phyloP scores from a whole-genome alignment of 1,284 basidiomycete species.

The Taiwanofungus camphoratus region DNA sequence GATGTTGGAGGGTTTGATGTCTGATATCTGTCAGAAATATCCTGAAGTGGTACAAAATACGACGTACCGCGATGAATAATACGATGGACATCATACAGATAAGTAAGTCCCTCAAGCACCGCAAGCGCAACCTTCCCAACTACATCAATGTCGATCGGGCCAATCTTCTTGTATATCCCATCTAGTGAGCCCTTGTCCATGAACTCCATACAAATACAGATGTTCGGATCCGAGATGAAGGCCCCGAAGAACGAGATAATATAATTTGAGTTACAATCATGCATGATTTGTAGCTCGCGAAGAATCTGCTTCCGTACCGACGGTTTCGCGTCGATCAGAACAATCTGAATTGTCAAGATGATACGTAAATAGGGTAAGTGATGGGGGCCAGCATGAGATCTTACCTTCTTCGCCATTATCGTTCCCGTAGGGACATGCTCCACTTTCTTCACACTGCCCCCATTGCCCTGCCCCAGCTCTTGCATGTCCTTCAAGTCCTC shows the following conservation, averaged over 20 bases:
- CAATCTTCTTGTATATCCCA: conserved; percentile 90
- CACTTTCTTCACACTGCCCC: conserved; percentile 96
- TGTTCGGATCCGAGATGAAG: conserved; percentile 93
- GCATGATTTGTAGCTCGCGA: conserved; percentile 97
- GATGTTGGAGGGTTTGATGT: conserved; percentile 99
- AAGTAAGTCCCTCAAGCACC: conserved; percentile 92
- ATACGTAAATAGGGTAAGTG: conserved; percentile 1
- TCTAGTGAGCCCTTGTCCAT: conserved; percentile 93
- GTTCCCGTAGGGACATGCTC: conserved; percentile 85
- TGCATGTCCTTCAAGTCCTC: conserved; percentile 81
- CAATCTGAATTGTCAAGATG: conserved; percentile 57
- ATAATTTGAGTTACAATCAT: conserved; percentile 89
- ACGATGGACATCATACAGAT: conserved; percentile 98
- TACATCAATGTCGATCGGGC: conserved; percentile 84
- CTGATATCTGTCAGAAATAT: conserved; percentile 35
- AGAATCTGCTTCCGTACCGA: conserved; percentile 97
- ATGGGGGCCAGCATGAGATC: conserved; percentile 20
- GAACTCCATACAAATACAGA: conserved; percentile 98
- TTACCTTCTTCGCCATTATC: conserved; percentile 93
- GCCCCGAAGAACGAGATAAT: conserved; percentile 98
- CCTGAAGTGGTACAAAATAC: not conserved
- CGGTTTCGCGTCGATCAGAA: conserved; percentile 96
- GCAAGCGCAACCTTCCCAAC: conserved; percentile 88
- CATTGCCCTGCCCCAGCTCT: conserved; percentile 96
- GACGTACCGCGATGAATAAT: conserved; percentile 92